A percentile compares a stretch with the other conserved stretches of the same genome.
These are phyloP conservation scores for Mucor irregularis DNA, from an alignment of 371 early-diverging fungal genomes.

Conservation along the genomic window DNA sequence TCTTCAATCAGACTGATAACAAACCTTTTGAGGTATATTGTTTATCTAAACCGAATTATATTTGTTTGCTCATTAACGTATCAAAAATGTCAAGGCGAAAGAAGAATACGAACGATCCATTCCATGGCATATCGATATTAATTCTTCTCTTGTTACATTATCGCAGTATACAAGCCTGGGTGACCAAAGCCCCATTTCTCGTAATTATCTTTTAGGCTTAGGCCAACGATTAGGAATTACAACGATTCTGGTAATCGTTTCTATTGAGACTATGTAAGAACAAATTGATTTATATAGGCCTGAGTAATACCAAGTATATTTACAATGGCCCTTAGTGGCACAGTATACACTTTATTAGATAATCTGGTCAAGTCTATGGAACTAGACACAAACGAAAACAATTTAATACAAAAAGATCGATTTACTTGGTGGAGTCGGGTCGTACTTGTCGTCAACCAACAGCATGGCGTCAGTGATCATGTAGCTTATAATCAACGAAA, in stretches of 20 bases:
- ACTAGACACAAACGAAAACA: neutral
- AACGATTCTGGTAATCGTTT: conserved; percentile 12
- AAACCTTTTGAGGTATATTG: conserved; percentile 9
- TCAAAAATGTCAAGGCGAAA: conserved; percentile 6
- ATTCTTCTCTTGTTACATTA: conserved; percentile 11
- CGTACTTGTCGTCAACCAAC: conserved; percentile 17
- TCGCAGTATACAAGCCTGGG: conserved; percentile 17
- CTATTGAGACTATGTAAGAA: conserved; percentile 22
- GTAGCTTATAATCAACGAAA: conserved; percentile 2
- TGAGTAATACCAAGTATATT: neutral
- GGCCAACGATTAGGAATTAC: conserved; percentile 24
- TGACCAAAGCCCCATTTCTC: neutral
- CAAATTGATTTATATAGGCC: neutral
- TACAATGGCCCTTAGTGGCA: neutral
- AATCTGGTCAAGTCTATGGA: conserved; percentile 10
- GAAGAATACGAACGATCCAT: conserved; percentile 24
- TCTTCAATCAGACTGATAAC: conserved; percentile 14
- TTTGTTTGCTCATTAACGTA: neutral
- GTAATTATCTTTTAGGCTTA: conserved; percentile 11
- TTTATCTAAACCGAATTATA: neutral
- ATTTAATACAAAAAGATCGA: neutral
- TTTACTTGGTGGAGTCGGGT: conserved; percentile 24
- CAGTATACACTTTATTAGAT: conserved; percentile 8
- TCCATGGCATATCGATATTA: conserved; percentile 12
- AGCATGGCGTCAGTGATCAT: conserved; percentile 7